Evolutionary conservation across 331 rosid species (phyloP).

Genomic region (Telfairia occidentalis): DNA sequence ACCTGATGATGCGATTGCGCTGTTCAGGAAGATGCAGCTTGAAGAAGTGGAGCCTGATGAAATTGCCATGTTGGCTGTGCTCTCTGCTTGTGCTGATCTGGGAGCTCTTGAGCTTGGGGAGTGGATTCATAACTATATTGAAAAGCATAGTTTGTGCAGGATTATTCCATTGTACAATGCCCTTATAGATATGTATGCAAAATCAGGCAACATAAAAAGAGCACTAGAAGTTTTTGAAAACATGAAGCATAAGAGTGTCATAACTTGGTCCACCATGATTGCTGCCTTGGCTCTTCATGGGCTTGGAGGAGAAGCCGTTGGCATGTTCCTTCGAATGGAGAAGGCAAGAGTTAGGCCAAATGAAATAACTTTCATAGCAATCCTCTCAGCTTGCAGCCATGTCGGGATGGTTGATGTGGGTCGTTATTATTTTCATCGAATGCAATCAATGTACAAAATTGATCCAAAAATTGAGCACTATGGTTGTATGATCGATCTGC

Average conservation of each 20-base stretch:
- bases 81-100: constrained; percentile 59
- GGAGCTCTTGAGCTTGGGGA: constrained; percentile 52
- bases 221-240: constrained; percentile 38
- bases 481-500: constrained; percentile 60
- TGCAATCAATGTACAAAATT: constrained; percentile 36
- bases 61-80: constrained; percentile 37
- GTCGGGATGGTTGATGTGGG: constrained; percentile 43
- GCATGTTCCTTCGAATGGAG: constrained; percentile 42
- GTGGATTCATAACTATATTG: constrained; percentile 48
- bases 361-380: constrained; percentile 41
- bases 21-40: constrained; percentile 47
- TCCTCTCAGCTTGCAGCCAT: constrained; percentile 72
- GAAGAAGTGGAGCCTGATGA: constrained; percentile 49
- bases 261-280: constrained; percentile 64
- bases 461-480: constrained; percentile 44
- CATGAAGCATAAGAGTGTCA: constrained; percentile 29
- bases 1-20: constrained; percentile 41
- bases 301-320: constrained; percentile 42
- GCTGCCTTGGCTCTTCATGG: constrained; percentile 64
- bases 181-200: constrained; percentile 64
- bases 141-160: constrained; percentile 25
- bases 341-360: constrained; percentile 37
- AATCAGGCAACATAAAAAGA: constrained; percentile 44
- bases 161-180: constrained; percentile 37
- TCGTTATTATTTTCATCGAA: constrained; percentile 24